Evolutionary conservation across 192 early-diverging fungal species (phyloP), one percentile per base, ranked within the genome.

Genomic region (Phlyctochytrium planicorne): DNA sequence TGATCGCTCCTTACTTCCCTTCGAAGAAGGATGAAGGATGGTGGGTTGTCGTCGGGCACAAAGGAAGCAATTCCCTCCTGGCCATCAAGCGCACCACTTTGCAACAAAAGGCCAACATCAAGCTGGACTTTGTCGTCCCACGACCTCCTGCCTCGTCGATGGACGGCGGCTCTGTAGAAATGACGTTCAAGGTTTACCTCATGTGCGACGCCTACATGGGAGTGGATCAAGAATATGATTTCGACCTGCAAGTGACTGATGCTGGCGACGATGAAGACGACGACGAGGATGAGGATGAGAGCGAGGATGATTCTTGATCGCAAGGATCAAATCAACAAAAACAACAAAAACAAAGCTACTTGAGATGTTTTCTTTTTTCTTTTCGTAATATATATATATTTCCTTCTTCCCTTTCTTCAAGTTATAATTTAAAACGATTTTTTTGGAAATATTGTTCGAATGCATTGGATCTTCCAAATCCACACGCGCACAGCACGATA

Each of bases 161-260:
- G 1, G 66, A 83, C 40, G 78, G 83, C 57, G 34, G 31, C 56
- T 52, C 59, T 23, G 80, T 77, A 27, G 30, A 75, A 31, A 36
- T 77, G 4, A 74, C 74, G 27, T 83, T 87, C 53, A 93, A 89
- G 72, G 68, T 98, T 67, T 97, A 90, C 77, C 74, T 94, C 40
- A 97, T 99, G 92, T 94, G 93, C 61, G 96, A 99, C 65, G 84
- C 84, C 30, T 98, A 94, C 72, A 80, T 89, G 72, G 97, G 97
- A 6, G 94, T 91, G 52, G 96, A 98, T 79, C 95, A 98, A 78
- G 97, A 99, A 75, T 88, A 93, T 66, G 73, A 72, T 30, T 70
- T 80, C 50, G 32, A 35, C 50, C 63, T 84, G 30, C 24, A 74
- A 30, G 79, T 79, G 0, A 57, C 62, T 10, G 52, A 60, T 30